Evolutionary conservation across 257 asterid genomes (phyloP).

Genomic region (Plantago elongata): DNA sequence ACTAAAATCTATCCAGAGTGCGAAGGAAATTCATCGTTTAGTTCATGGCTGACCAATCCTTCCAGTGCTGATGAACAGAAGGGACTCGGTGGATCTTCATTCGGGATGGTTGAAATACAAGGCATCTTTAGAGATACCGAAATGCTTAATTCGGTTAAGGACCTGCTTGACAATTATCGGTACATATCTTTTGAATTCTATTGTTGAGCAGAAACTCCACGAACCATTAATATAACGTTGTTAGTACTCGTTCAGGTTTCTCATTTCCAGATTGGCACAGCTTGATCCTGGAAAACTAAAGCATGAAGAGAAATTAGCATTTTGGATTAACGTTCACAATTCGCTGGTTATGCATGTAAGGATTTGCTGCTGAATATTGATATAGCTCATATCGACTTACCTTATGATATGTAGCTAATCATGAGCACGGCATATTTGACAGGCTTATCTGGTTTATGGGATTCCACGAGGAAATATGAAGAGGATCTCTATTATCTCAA

Average conservation of each 20-base stretch:
- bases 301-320: slow-evolving; percentile 78
- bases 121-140: slow-evolving; percentile 47
- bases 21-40: slow-evolving; percentile 25
- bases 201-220: too few species aligned
- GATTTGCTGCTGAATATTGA: background rate
- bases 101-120: slow-evolving; percentile 46
- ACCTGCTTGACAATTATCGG: slow-evolving; percentile 57
- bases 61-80: slow-evolving; percentile 27
- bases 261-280: slow-evolving; percentile 51
- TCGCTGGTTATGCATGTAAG: slow-evolving; percentile 95
- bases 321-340: slow-evolving; percentile 94
- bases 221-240: background rate
- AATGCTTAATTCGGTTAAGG: slow-evolving; percentile 48
- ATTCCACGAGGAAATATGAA: slow-evolving; percentile 55
- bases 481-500: slow-evolving; percentile 62
- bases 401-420: background rate
- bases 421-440: slow-evolving; percentile 17
- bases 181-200: slow-evolving; percentile 6
- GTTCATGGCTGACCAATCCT: slow-evolving; percentile 36
- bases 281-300: slow-evolving; percentile 68
- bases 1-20: slow-evolving; percentile 35
- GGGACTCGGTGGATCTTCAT: slow-evolving; percentile 31
- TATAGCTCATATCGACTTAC: background rate
- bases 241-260: slow-evolving; percentile 42
- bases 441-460: slow-evolving; percentile 82